phyloP scores from a whole-genome alignment of 495 filamentous ascomycete genomes.

The Tuber brumale region DNA sequence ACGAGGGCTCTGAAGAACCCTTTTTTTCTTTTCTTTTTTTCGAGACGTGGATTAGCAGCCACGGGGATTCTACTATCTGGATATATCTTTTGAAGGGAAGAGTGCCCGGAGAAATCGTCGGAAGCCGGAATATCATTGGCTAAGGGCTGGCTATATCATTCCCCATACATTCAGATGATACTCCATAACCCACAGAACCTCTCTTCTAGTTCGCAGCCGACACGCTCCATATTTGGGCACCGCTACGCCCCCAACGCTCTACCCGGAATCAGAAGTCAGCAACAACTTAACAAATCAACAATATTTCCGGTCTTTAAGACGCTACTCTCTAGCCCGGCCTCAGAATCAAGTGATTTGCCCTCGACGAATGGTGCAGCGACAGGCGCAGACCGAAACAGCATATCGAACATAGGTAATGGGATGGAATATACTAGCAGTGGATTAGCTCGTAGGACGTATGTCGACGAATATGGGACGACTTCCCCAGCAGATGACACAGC shows the following conservation, averaged over 20 bases:
- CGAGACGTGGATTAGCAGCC: not conserved
- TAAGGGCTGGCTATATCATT: not conserved
- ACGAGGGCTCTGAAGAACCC: not conserved
- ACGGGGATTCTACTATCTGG: not conserved
- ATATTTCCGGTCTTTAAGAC: not conserved
- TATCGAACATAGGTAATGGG: constrained; percentile 27
- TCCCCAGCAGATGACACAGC: constrained; percentile 10
- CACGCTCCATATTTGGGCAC: not conserved
- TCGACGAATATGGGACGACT: constrained; percentile 21
- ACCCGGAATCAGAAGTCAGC: not conserved
- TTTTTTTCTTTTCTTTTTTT: not conserved
- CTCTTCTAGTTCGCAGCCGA: not conserved
- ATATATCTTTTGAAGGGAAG: not conserved
- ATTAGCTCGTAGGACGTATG: constrained; percentile 19
- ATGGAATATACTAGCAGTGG: constrained; percentile 23
- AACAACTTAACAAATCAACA: not conserved
- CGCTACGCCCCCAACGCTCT: not conserved
- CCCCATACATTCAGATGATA: not conserved
- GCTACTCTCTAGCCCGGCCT: not conserved
- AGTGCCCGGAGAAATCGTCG: not conserved
- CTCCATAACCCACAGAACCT: not conserved
- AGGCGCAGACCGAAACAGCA: constrained; percentile 18
- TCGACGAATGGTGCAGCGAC: constrained; percentile 21
- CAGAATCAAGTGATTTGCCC: not conserved
- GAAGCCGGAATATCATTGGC: not conserved